Base-by-base conservation (phyloP, 1,284 basidiomycete genomes). In the Xerocomus nothofagi region DNA sequence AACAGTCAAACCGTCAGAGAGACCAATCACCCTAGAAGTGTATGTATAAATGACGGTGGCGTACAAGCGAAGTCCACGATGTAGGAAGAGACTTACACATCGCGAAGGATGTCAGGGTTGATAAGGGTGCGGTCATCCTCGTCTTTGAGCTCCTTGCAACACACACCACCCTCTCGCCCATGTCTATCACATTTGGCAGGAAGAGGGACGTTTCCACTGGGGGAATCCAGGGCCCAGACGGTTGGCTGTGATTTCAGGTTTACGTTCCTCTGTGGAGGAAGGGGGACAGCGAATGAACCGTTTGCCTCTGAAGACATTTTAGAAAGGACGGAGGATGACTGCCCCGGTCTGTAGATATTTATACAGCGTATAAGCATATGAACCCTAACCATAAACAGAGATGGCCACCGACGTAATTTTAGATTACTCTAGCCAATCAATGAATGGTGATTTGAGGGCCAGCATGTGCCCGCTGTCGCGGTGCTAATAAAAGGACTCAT, bases 1-100 rank as follows among this genome's bases (percentile, higher is more conserved):
- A 1, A 97, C 93, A 0, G 93, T 97, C 39, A 98, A 74, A n/a
- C 96, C 96, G 66, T 99, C 96, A 0, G 90, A 92, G 10, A 98
- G 82, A 39, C 96, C 96, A 59, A 98, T 98, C 55, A 96, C 86
- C 46, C 92, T 94, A 61, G 3, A 46, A 49, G 47, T 20, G 30
- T 34, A 46, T 3, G 30, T 36, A 43, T 63, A 23, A 56, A 44
- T 34, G 42, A 47, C 24, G 4, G 20, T 5, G 21, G 30, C 17
- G 27, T 31, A 26, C 6, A 18, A 20, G n/a, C 9, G 2, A 14
- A n/a, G n/a, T n/a, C n/a, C n/a, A n/a, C 31, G 39, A 27, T n/a
- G 39, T 37, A 29, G 34, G 20, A 26, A 31, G 38, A 36, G n/a
- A 44, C 84, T 65, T 62, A 89, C 88, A 88, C 80, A 62, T 94